A percentile compares a stretch with the other conserved stretches of the same genome.
Conservation (phyloP, 352 stramenopile species). For the Pythium aristosporum region DNA sequence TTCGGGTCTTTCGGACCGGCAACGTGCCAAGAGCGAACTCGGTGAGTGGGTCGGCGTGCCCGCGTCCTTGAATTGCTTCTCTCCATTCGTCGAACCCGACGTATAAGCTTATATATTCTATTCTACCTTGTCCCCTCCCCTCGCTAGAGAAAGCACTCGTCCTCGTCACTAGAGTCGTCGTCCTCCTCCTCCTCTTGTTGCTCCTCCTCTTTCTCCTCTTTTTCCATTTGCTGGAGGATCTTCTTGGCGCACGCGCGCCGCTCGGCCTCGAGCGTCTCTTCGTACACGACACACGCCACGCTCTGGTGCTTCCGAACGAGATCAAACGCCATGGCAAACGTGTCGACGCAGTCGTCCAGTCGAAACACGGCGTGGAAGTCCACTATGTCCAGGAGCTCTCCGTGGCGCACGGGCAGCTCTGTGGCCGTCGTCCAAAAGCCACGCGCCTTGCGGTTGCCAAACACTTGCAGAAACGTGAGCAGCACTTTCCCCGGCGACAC, state of each 20-base stretch:
- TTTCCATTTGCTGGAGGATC: conserved; percentile 20
- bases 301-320: conserved; percentile 47
- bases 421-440: conserved; percentile 55
- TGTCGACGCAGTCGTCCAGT: conserved; percentile 61
- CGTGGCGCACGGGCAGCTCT: conserved; percentile 38
- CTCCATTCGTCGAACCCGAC: neutral
- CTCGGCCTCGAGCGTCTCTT: conserved; percentile 39
- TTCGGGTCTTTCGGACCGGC: neutral
- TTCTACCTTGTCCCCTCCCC: neutral
- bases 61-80: conserved; percentile 21
- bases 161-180: conserved; percentile 11
- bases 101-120: neutral
- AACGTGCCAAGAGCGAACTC: conserved; percentile 21
- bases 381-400: conserved; percentile 35
- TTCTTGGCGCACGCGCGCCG: conserved; percentile 36
- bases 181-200: conserved; percentile 2
- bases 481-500: conserved; percentile 32
- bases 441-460: conserved; percentile 53
- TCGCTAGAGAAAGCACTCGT: conserved; percentile 6
- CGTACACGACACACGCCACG: conserved; percentile 63
- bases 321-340: conserved; percentile 67
- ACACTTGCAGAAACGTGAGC: conserved; percentile 61
- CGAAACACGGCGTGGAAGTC: conserved; percentile 69
- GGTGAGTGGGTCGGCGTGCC: conserved; percentile 39
- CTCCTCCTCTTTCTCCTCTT: neutral